Evolutionary conservation across 805 yeast genomes (phyloP), one percentile per base, ranked within the genome.

Genomic region (Ascoidea asiatica): DNA sequence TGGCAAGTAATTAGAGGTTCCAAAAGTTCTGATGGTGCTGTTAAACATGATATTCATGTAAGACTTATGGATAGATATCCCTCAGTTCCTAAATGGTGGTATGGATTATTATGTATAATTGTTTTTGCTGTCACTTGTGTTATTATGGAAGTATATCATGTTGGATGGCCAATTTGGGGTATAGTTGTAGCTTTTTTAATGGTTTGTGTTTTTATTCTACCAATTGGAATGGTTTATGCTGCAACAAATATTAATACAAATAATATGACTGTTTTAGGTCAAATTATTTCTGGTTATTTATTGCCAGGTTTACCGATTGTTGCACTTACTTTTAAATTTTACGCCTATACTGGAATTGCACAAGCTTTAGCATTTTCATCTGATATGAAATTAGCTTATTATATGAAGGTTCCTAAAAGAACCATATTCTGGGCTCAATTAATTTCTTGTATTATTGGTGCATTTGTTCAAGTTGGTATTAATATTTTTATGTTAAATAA

Each of bases 61-160:
- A 65, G 79, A 53, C 64, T 75, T 52, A 75, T 74, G 77, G 55
- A 52, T 40, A 63, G 59, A 45, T 80, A 81, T 57, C 69, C 69
- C 37, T 87, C 81, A 50, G 85, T 79, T 19, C 92, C 94, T 1
- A 82, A 77, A 50, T 77, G 80, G 79, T 79, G 87, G 85, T 81
- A 72, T 50, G 60, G 67, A 18, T 54, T 72, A 38, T 45, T 74
- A n/a, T 50, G 63, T 13, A 64, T 79, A 21, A 62, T 77, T 6
- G 50, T 65, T 2, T 59, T 72, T 39, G 58, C 69, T 59, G 67
- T 56, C 45, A 60, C 55, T 19, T 50, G 70, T 18, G 46, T 60
- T 0, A 61, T 67, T 37, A 65, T 68, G 5, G 46, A 59, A 38
- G 54, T 65, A 15, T 72, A 67, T 49, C 73, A 69, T 39, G 65